Base-by-base conservation (phyloP, 371 early-diverging fungal genomes). In the Mortierella sp. region DNA sequence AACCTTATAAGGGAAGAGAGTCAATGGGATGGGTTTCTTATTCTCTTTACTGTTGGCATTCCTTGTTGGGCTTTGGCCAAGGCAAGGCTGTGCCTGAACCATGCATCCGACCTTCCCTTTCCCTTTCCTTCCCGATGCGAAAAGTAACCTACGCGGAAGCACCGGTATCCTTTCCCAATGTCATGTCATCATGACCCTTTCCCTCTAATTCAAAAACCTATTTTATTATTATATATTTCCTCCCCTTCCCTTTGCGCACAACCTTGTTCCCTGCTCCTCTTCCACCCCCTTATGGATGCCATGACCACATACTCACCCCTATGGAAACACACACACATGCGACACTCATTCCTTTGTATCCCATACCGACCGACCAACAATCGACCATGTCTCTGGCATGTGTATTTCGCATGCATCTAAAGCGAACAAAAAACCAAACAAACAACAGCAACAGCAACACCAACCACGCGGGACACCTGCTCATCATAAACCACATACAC, bases 81-180 rank as follows among this genome's bases (percentile, higher is more conserved):
- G 66, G 66, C 45, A 66, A 29, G 66, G 66, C 66, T 66, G 66
- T 43, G 45, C 41, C 66, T 31, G 45, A 41, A 26, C 44, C 41
- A 44, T 66, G 66, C 45, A 45, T 41, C 44, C 44, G 44, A 26
- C 24, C 40, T 37, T 19, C 39, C 6, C 29, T 65, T 65, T 44
- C 29, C 5, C 9, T 58, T 31, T 58, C 55, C n/a, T 45, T 10
- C 43, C 24, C n/a, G n/a, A n/a, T n/a, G n/a, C n/a, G n/a, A n/a
- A n/a, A n/a, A n/a, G n/a, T n/a, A n/a, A n/a, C n/a, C n/a, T n/a
- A n/a, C n/a, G n/a, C n/a, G n/a, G n/a, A n/a, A n/a, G n/a, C n/a
- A n/a, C n/a, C n/a, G n/a, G n/a, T n/a, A n/a, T n/a, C n/a, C n/a
- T n/a, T n/a, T n/a, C n/a, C n/a, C n/a, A n/a, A n/a, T n/a, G n/a